Base-by-base conservation (phyloP, 768 basidiomycete species). In the Tricholoma terreum region DNA sequence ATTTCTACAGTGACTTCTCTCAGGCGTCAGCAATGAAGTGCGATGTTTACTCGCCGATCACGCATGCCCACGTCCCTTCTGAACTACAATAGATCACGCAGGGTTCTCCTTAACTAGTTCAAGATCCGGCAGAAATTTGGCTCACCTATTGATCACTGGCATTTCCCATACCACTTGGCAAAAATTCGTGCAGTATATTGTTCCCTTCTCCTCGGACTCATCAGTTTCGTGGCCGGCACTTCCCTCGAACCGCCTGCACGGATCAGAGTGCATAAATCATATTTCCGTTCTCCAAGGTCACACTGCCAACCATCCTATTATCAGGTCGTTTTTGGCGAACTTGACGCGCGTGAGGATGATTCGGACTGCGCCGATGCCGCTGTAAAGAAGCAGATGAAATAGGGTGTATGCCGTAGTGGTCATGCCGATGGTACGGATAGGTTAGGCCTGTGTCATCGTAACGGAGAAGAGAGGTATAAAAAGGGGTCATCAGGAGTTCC, bases 21-120 rank as follows among this genome's bases (percentile, higher is more conserved):
- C n/a, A n/a, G 34, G 5, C 9, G 35, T 36, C 35, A 36, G 35
- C 35, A 7, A 10, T 14, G 12, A 7, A 36, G 14, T n/a, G 1
- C 35, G 14, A 12, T 54, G 6, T n/a, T 19, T 30, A 58, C 69
- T n/a, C 40, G 71, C 73, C 64, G 49, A 62, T 62, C 59, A 73
- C 62, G 55, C 70, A 73, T 24, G 72, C 58, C 68, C 68, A 68
- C 34, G 69, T 69, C 17, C 61, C 63, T 31, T 63, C 60, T 40
- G 63, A 56, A 55, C 57, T 64, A 38, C 11, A 56, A 55, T 50
- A 27, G 12, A 35, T 10, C 40, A 33, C 22, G 24, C n/a, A 42
- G n/a, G 12, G 15, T 22, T 24, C 22, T 9, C 14, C 4, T 42
- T 42, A 17, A 54, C 40, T 27, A 19, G n/a, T 33, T 43, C 10